Conservation (phyloP, 176 grass and related monocot genomes). For the Triticum urartu region DNA sequence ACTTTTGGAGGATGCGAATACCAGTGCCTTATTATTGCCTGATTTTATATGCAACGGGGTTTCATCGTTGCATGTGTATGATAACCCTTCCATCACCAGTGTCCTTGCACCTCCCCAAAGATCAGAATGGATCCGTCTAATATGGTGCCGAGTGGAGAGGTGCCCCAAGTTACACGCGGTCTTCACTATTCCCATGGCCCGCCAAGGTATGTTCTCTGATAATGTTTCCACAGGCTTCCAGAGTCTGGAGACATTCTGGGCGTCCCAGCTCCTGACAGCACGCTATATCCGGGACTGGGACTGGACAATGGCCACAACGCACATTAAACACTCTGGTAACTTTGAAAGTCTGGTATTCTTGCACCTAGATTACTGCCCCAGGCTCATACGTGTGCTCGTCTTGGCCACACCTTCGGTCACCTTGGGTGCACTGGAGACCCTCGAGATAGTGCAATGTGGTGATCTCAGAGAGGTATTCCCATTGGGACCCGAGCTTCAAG, state of each 20-base stretch:
- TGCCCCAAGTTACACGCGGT: background rate
- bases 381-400: no score
- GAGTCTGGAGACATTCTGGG: no score
- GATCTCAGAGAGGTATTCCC: background rate
- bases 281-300: no score
- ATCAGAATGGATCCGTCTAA: fast-evolving
- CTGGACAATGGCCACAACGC: no score
- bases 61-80: background rate
- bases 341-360: background rate
- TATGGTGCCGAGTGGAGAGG: conserved; percentile 11
- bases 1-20: background rate
- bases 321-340: no score
- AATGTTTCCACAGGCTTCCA: no score
- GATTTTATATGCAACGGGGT: background rate
- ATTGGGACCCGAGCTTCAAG: background rate
- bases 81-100: background rate
- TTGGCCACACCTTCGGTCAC: no score
- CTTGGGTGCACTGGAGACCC: background rate
- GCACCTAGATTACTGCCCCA: background rate
- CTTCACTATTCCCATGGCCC: background rate
- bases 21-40: background rate
- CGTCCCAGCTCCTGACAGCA: no score
- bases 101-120: background rate
- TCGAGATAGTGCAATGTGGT: background rate
- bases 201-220: no score